Percentiles rank a stretch among this genome's conserved stretches.
These are phyloP conservation scores for Pseudohalonectria lignicola DNA, from an alignment of 2,329 filamentous ascomycete species.

Conservation along the genomic window DNA sequence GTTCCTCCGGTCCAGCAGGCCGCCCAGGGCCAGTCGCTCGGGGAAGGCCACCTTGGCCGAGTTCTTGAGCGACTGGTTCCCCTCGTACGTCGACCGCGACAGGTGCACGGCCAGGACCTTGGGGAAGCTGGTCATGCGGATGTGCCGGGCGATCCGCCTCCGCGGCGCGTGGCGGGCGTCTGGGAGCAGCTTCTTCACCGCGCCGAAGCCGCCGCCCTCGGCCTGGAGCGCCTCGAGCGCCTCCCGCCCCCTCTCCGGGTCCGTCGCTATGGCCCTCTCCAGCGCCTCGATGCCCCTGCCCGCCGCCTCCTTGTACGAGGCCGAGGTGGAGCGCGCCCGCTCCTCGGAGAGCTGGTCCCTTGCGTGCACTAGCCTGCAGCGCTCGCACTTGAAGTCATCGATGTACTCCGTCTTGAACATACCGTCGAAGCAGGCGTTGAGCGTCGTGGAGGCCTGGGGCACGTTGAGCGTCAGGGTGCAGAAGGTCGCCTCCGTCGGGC, in stretches of 20 bases:
- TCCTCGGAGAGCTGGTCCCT: slow-evolving; percentile 52
- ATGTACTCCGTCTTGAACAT: slow-evolving; percentile 94
- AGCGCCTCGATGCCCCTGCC: neutral
- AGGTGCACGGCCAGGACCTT: slow-evolving; percentile 87
- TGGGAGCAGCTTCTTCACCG: slow-evolving; percentile 42
- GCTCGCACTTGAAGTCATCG: slow-evolving; percentile 93
- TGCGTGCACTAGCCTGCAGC: slow-evolving; percentile 78
- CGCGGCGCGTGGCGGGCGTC: slow-evolving; percentile 66
- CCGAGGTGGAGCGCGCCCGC: slow-evolving; percentile 19
- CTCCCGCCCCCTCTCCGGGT: slow-evolving; percentile 68
- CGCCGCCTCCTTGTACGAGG: neutral
- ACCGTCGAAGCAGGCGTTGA: slow-evolving; percentile 84
- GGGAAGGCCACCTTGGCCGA: slow-evolving; percentile 89
- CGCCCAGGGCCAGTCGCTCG: slow-evolving; percentile 72
- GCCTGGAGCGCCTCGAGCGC: slow-evolving; percentile 37
- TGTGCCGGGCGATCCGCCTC: slow-evolving; percentile 76
- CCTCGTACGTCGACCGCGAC: slow-evolving; percentile 85
- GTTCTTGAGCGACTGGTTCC: slow-evolving; percentile 77
- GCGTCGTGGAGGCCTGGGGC: slow-evolving; percentile 68
- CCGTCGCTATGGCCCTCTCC: slow-evolving; percentile 45
- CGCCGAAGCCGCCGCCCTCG: neutral
- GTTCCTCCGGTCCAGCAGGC: slow-evolving; percentile 63
- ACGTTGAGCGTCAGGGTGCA: slow-evolving; percentile 89
- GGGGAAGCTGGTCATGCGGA: slow-evolving; percentile 77
- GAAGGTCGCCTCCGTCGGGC: slow-evolving; percentile 72